A percentile compares a stretch with the other conserved stretches of the same genome.
These are phyloP conservation scores for Phytophthora pisi DNA, from an alignment of 352 stramenopile genomes.

Conservation along the genomic window DNA sequence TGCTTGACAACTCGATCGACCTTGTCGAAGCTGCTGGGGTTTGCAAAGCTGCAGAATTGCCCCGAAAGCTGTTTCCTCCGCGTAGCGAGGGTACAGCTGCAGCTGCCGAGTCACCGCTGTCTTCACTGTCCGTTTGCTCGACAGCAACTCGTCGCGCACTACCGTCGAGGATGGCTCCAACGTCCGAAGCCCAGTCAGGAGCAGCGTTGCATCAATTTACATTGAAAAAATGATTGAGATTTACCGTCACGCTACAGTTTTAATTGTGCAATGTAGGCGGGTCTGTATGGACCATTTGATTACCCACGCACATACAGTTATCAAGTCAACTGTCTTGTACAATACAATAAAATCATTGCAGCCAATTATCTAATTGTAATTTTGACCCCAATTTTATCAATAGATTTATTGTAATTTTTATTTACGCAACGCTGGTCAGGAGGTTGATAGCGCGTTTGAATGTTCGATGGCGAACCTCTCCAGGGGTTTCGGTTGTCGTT, in stretches of 20 bases:
- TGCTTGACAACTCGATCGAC: slow-evolving; percentile 4
- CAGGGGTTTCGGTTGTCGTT: slow-evolving; percentile 19
- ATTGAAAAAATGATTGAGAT: no score
- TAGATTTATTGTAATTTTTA: no score
- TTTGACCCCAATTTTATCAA: no score
- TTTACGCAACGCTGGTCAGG: no score
- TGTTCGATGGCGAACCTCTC: slow-evolving; percentile 11
- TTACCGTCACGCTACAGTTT: no score
- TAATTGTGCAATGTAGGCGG: no score
- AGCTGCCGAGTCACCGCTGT: neutral
- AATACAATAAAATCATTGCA: no score
- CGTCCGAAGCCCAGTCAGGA: slow-evolving; percentile 28
- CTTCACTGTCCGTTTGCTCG: slow-evolving; percentile 11
- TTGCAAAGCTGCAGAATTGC: slow-evolving; percentile 1
- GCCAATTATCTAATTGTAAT: no score
- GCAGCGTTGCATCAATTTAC: neutral
- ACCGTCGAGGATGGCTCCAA: slow-evolving; percentile 16
- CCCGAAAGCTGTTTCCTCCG: slow-evolving; percentile 31
- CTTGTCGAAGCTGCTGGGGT: slow-evolving; percentile 12
- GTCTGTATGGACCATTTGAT: no score
- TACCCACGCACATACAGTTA: no score
- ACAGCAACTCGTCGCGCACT: slow-evolving; percentile 26
- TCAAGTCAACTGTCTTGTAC: no score
- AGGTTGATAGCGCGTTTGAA: slow-evolving; percentile 19
- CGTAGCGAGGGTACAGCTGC: slow-evolving; percentile 6